Evolutionary conservation across 495 filamentous ascomycete species (phyloP), one percentile per base, ranked within the genome.

Genomic region (Astrothelium subdiscretum): DNA sequence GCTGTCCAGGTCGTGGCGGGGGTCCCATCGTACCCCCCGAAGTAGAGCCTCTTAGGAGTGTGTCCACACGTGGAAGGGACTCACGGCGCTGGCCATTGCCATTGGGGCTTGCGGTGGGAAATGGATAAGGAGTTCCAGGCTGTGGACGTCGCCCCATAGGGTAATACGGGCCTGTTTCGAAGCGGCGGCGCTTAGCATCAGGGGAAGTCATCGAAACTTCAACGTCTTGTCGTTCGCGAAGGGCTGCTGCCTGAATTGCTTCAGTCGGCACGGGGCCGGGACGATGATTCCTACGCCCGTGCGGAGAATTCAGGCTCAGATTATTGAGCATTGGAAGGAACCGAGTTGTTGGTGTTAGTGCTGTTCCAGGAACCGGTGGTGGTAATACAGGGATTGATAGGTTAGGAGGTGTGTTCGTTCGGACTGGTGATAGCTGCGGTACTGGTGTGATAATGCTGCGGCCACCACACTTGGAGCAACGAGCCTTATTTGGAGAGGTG

Each of bases 381-480:
- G 72, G 69, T 22, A 70, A 63, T 31, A 67, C 82, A 8, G 13
- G 81, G 60, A 40, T 32, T 18, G 35, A 38, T 38, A 15, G 15
- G 1, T 38, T 38, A 8, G 31, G 61, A 42, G 52, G n/a, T 59
- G n/a, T 32, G 22, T 15, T 38, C 29, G 32, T 51, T 48, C 8
- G 57, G 42, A 18, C 78, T 80, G 54, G 75, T 72, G 22, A 48
- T 29, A 35, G 48, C 59, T 27, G 70, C 51, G 27, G 59, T 58
- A n/a, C 31, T 60, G 54, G 66, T 27, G 83, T 81, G 32, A 80
- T 78, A 58, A 86, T 83, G 62, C 80, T 85, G 13, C 84, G 74
- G 20, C 85, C 85, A 31, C 83, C 81, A 63, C 85, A 87, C 72
- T 81, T 83, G 1, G 76, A 72, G 66, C 87, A 90, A 61, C 80